Evolutionary conservation across 768 basidiomycete species (phyloP).

Genomic region (Termitomyces heimii): DNA sequence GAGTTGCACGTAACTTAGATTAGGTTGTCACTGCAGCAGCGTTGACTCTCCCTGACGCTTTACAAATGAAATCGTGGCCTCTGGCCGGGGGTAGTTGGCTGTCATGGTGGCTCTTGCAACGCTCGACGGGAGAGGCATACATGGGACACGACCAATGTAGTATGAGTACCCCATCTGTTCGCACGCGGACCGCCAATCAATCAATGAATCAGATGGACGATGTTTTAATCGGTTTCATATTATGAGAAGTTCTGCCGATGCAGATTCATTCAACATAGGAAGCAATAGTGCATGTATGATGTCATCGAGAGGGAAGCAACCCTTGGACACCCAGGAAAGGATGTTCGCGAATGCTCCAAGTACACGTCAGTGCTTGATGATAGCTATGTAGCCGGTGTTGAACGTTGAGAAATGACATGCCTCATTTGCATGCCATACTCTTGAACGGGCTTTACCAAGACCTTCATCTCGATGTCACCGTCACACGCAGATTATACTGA

Average conservation of each 20-base stretch:
- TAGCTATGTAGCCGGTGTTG: no score
- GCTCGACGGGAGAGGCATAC: no score
- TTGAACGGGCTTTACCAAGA: not conserved
- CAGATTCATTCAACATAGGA: not conserved
- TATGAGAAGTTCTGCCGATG: not conserved
- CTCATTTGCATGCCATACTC: not conserved
- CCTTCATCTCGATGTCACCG: not conserved
- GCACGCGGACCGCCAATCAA: no score
- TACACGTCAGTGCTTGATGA: not conserved
- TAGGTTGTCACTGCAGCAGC: not conserved
- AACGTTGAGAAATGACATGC: no score
- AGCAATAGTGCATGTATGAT: not conserved
- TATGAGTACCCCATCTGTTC: no score
- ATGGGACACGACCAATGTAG: no score
- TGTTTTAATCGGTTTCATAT: not conserved
- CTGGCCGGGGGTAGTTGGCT: no score
- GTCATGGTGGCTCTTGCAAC: no score
- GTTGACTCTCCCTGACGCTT: no score
- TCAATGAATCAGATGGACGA: not conserved
- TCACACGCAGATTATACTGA: not conserved
- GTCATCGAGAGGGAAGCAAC: not conserved
- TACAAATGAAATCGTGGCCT: no score
- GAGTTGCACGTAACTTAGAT: not conserved
- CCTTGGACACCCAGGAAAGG: not conserved
- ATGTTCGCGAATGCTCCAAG: no score